These are phyloP conservation scores for Ganoderma lucidum DNA, from an alignment of 1,284 basidiomycete genomes.

Conservation along the genomic window DNA sequence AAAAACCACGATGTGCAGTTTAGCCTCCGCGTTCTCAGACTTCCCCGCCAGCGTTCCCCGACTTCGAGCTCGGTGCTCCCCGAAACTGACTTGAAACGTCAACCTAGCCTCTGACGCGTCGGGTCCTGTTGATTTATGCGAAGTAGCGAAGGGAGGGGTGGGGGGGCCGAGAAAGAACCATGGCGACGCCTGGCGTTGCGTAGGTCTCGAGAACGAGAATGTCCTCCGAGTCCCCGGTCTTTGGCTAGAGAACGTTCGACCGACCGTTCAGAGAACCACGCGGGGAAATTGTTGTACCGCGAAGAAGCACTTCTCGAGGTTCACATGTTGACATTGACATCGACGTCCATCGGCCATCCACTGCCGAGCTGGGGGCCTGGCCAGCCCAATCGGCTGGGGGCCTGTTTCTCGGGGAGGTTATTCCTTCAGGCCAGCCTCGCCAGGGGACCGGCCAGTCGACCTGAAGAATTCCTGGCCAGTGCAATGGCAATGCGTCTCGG, in stretches of 20 bases:
- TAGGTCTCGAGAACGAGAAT: constrained; percentile 1
- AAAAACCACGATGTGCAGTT: background rate
- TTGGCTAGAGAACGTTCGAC: background rate
- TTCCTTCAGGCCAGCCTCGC: no score
- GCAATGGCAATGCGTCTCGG: no score
- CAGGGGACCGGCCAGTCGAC: no score
- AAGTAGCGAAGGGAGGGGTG: background rate
- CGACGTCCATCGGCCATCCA: background rate
- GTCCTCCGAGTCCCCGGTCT: background rate
- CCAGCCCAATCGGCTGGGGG: no score
- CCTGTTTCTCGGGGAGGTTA: no score
- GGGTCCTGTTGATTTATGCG: background rate
- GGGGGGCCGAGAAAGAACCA: background rate
- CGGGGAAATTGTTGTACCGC: background rate
- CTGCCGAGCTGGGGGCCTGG: no score
- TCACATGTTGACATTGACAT: background rate
- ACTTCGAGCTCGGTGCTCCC: background rate
- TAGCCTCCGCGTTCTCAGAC: constrained; percentile 2
- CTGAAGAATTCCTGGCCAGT: no score
- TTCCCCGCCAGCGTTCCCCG: background rate
- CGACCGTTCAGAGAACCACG: background rate
- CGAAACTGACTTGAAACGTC: background rate
- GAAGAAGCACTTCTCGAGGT: constrained; percentile 2
- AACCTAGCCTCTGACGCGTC: background rate
- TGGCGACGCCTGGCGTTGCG: background rate